Conservation (phyloP, 2,329 filamentous ascomycete species). For the Massarina eburnea region DNA sequence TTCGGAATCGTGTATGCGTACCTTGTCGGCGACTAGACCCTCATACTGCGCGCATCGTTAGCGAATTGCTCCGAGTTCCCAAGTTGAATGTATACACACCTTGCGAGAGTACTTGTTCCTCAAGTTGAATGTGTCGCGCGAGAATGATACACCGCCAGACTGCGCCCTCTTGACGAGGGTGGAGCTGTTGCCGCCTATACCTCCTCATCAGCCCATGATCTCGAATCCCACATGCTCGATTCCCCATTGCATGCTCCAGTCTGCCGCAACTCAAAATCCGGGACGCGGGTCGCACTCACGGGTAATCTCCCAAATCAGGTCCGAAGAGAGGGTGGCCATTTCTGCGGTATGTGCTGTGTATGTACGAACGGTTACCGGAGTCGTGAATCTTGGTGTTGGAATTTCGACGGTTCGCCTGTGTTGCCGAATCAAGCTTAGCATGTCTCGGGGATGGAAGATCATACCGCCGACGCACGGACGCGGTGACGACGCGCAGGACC, state of each 20-base stretch:
- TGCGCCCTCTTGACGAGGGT: conserved; percentile 88
- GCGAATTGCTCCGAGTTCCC: conserved; percentile 14
- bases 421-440: conserved; percentile 28
- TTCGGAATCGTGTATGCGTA: conserved; percentile 50
- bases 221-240: background rate
- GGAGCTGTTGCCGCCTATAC: conserved; percentile 78
- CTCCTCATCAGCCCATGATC: conserved; percentile 5
- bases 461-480: conserved; percentile 12
- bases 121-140: conserved; percentile 91
- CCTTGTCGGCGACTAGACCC: conserved; percentile 92
- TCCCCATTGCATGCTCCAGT: conserved; percentile 3
- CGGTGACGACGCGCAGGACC: conserved; percentile 4
- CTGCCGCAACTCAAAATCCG: background rate
- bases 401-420: conserved; percentile 29
- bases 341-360: conserved; percentile 30
- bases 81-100: conserved; percentile 53
- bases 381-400: conserved; percentile 13
- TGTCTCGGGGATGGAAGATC: conserved; percentile 23
- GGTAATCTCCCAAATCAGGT: conserved; percentile 93
- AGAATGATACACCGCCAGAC: conserved; percentile 83
- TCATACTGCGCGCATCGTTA: conserved; percentile 65
- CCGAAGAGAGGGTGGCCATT: conserved; percentile 73
- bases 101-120: conserved; percentile 89
- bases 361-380: conserved; percentile 15
- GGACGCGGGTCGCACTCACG: conserved; percentile 64